Percentiles rank a stretch among this genome's conserved stretches.
phyloP scores from a whole-genome alignment of 352 stramenopile genomes.

The Pythium brachiatum region DNA sequence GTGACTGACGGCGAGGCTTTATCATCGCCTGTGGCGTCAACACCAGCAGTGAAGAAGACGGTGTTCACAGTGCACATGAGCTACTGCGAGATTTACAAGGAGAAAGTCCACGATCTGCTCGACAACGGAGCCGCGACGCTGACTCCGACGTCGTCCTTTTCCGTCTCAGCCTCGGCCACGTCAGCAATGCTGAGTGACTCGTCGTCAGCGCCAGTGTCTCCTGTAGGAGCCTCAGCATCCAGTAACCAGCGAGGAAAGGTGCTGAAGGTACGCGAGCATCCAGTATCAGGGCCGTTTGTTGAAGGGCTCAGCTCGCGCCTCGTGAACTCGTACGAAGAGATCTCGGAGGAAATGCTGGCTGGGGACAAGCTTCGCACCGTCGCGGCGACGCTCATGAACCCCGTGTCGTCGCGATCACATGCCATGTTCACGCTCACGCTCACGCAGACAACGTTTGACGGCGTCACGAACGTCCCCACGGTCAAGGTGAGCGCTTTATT shows the following conservation, averaged over 20 bases:
- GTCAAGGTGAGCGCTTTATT: constrained; percentile 46
- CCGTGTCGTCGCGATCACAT: constrained; percentile 94
- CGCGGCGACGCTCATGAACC: constrained; percentile 96
- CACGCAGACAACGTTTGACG: constrained; percentile 73
- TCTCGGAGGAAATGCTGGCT: constrained; percentile 68
- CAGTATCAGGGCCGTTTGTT: constrained; percentile 81
- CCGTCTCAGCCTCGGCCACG: constrained; percentile 31
- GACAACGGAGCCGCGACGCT: constrained; percentile 25
- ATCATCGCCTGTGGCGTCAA: constrained; percentile 28
- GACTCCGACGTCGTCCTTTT: constrained; percentile 18
- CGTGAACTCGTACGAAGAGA: constrained; percentile 79
- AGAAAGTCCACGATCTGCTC: constrained; percentile 85
- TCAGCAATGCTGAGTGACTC: constrained; percentile 7
- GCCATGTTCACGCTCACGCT: constrained; percentile 96
- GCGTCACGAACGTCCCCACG: constrained; percentile 47
- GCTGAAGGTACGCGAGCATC: constrained; percentile 80
- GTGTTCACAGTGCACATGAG: constrained; percentile 42
- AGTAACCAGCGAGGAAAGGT: constrained; percentile 20
- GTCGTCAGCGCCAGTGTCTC: constrained; percentile 1
- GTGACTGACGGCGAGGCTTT: not conserved
- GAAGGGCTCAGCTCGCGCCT: constrained; percentile 67
- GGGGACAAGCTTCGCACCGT: constrained; percentile 95
- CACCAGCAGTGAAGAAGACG: constrained; percentile 20
- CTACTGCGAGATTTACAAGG: constrained; percentile 89
- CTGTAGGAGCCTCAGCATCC: not conserved